Evolutionary conservation across 202 grass and related monocot genomes (phyloP), one percentile per base, ranked within the genome.

Genomic region (Carex arenaria): DNA sequence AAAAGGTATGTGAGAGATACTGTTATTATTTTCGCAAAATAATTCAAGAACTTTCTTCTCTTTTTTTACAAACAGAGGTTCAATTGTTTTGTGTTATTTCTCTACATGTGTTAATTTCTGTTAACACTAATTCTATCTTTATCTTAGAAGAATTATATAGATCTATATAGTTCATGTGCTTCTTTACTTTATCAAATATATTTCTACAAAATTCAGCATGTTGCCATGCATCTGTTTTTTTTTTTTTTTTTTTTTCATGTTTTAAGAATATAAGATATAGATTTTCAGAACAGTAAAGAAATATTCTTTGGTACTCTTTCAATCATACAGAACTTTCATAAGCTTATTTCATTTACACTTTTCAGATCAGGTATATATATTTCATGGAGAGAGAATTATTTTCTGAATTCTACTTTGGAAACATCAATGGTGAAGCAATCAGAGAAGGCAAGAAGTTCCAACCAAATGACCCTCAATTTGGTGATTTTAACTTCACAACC

Each of bases 341-440:
- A 43, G 23, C 17, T 49, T 80, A 31, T 49, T 81, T 65, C 4
- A 30, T 47, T 52, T 65, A n/a, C 11, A 17, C 40, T 81, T 20
- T 53, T 34, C 54, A 81, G 62, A 64, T 64, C 59, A 53, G 79
- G 8, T 67, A 66, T 49, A 49, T 49, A 49, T 49, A 63, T 66
- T 81, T 42, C 61, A 81, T 81, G 79, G 79, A 81, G 34, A 81
- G 62, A 65, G 79, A 53, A 81, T 28, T 81, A 3, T 81, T 81
- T 64, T 43, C 79, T 66, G 38, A 81, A 53, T 81, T 64, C 20
- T 81, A 64, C 79, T 81, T 64, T 81, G 79, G 79, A 49, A 49
- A 49, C 38, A 64, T 45, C 8, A 64, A 81, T 66, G 47, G 47
- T 74, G 79, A 64, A 67, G 79, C 19, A 67, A 81, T 64, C 20